phyloP scores from a whole-genome alignment of 2,329 filamentous ascomycete genomes.

The Alternaria panax region DNA sequence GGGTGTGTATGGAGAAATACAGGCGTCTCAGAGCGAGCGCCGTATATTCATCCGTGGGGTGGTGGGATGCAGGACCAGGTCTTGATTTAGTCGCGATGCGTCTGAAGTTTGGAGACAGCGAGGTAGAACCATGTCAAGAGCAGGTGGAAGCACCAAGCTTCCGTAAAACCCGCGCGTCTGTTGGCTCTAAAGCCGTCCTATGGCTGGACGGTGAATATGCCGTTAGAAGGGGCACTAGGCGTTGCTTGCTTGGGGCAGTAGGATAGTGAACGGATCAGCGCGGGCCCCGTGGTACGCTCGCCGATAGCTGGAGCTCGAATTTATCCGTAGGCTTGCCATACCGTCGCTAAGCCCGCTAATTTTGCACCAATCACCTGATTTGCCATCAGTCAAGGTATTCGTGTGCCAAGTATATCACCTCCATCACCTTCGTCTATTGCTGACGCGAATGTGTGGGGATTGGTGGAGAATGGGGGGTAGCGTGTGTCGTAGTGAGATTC shows the following conservation, averaged over 20 bases:
- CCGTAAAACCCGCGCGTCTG: constrained; percentile 44
- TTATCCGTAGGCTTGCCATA: constrained; percentile 41
- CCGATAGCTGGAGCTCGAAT: constrained; percentile 35
- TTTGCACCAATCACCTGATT: constrained; percentile 41
- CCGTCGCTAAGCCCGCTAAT: constrained; percentile 26
- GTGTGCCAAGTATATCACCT: constrained; percentile 27
- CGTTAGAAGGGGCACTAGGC: constrained; percentile 38
- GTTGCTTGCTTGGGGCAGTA: constrained; percentile 36
- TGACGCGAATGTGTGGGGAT: constrained; percentile 34
- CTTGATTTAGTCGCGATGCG: constrained; percentile 42
- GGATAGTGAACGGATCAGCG: constrained; percentile 32
- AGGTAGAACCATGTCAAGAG: constrained; percentile 43
- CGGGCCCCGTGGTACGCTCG: constrained; percentile 27
- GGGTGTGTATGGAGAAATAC: constrained; percentile 37
- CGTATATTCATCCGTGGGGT: constrained; percentile 29
- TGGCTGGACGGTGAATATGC: constrained; percentile 51
- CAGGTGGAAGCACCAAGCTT: constrained; percentile 41
- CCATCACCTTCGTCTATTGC: constrained; percentile 25
- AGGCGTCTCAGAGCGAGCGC: constrained; percentile 33
- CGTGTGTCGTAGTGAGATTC: constrained; percentile 2
- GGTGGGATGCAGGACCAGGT: constrained; percentile 39
- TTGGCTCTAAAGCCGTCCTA: constrained; percentile 42
- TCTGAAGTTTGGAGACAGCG: constrained; percentile 42
- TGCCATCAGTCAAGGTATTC: constrained; percentile 16
- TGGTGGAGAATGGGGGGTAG: constrained; percentile 38